A percentile compares a stretch with the other conserved stretches of the same genome.
phyloP scores from a whole-genome alignment of 169 alveolate genomes.

The Theileria parva region DNA sequence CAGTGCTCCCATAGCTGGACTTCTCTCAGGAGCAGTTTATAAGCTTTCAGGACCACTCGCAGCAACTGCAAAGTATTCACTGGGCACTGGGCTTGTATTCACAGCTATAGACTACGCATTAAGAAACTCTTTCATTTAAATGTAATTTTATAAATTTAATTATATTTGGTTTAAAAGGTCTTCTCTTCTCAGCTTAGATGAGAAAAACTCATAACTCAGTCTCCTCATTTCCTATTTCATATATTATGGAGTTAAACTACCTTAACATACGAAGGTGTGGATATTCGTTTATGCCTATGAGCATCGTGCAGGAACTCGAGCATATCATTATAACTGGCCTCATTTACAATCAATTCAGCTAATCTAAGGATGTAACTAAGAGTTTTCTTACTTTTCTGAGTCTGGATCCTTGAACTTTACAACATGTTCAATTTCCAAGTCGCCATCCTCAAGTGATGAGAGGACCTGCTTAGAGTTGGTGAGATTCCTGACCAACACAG shows the following conservation, averaged over 20 bases:
- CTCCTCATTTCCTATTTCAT: slow-evolving; percentile 25
- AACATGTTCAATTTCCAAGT: neutral
- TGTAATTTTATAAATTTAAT: neutral
- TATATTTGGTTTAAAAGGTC: neutral
- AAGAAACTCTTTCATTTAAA: slow-evolving; percentile 44
- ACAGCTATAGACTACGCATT: slow-evolving; percentile 76
- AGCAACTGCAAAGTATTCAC: slow-evolving; percentile 68
- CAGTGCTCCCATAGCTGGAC: slow-evolving; percentile 79
- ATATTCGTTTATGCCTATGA: slow-evolving; percentile 29
- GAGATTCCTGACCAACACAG: neutral
- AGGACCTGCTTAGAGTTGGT: neutral
- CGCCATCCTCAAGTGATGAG: slow-evolving; percentile 9
- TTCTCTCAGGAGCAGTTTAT: slow-evolving; percentile 83
- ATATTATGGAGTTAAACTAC: slow-evolving; percentile 18
- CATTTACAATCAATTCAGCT: slow-evolving; percentile 22
- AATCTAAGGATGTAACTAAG: slow-evolving; percentile 1
- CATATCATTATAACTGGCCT: slow-evolving; percentile 48
- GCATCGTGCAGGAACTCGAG: slow-evolving; percentile 31
- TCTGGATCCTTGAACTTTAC: slow-evolving; percentile 20
- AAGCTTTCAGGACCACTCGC: slow-evolving; percentile 70
- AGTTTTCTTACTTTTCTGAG: slow-evolving; percentile 17
- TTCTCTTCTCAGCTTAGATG: slow-evolving; percentile 15
- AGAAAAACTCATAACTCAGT: slow-evolving; percentile 29
- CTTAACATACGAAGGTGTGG: slow-evolving; percentile 36
- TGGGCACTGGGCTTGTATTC: slow-evolving; percentile 68